A percentile compares a stretch with the other conserved stretches of the same genome.
These are phyloP conservation scores for Macrocybe gigantea DNA, from an alignment of 768 basidiomycete species.

Conservation along the genomic window DNA sequence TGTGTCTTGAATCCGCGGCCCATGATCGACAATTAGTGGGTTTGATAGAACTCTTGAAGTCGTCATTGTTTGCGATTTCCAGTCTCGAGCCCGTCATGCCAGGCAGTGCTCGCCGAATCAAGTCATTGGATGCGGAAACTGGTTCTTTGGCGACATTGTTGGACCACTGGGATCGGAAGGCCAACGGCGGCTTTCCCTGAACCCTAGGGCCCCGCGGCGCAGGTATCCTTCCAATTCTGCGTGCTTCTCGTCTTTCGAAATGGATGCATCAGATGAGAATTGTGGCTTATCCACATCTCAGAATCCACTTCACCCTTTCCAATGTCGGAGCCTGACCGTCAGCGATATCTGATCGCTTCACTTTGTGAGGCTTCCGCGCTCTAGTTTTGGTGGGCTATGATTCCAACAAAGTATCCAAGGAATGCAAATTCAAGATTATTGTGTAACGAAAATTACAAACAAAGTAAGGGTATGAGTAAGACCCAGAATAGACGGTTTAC, in stretches of 20 bases:
- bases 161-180: no score
- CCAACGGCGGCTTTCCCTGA: no score
- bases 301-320: no score
- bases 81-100: slow-evolving; percentile 21
- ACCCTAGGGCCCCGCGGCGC: no score
- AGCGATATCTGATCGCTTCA: slow-evolving; percentile 15
- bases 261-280: no score
- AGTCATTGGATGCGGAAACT: background rate
- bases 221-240: no score
- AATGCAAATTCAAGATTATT: slow-evolving; percentile 20
- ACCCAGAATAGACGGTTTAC: slow-evolving; percentile 31
- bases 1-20: no score
- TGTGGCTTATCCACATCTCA: no score
- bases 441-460: slow-evolving; percentile 29
- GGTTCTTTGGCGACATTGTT: background rate
- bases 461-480: no score
- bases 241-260: no score
- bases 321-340: background rate
- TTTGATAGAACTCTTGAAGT: background rate
- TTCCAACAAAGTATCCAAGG: slow-evolving; percentile 18
- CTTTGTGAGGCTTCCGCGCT: slow-evolving; percentile 62
- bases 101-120: slow-evolving; percentile 32
- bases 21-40: background rate
- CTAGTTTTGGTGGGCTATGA: slow-evolving; percentile 70
- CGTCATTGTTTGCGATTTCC: background rate